Evolutionary conservation across 1,284 basidiomycete species (phyloP).

Genomic region (Exobasidium cylindrosporum): DNA sequence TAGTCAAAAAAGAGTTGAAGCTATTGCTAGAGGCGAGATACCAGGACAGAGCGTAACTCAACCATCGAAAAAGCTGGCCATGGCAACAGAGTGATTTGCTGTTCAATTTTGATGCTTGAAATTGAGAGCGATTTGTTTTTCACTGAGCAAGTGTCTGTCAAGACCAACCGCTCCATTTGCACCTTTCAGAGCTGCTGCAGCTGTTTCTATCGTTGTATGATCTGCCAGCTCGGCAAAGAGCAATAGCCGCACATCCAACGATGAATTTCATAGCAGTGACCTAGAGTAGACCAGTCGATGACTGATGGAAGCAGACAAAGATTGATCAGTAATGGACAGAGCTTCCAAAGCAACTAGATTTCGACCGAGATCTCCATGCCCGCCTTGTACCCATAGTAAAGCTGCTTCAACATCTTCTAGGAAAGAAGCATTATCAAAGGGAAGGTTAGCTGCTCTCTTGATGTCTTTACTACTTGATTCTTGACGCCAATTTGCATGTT

Average conservation of each 20-base stretch:
- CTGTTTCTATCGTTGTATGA: too few species aligned
- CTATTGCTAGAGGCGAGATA: neutral
- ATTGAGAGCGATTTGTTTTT: too few species aligned
- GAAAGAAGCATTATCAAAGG: slow-evolving; percentile 1
- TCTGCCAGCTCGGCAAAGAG: too few species aligned
- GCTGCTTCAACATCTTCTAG: neutral
- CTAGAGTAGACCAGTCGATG: too few species aligned
- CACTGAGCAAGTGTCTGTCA: too few species aligned
- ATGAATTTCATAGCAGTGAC: too few species aligned
- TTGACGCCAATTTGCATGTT: slow-evolving; percentile 26
- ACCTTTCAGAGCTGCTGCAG: too few species aligned
- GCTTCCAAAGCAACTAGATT: neutral
- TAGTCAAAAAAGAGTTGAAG: neutral
- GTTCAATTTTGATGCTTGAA: too few species aligned
- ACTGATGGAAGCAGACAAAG: too few species aligned
- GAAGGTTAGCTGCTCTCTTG: neutral
- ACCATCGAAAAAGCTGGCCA: neutral
- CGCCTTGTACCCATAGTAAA: neutral
- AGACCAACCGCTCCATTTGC: too few species aligned
- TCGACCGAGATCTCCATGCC: neutral
- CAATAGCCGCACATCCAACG: too few species aligned
- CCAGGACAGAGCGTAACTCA: neutral
- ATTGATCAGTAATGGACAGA: too few species aligned
- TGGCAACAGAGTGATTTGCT: neutral
- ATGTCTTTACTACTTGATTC: neutral